These are phyloP conservation scores for Fusarium pseudoanthophilum DNA, from an alignment of 2,329 filamentous ascomycete species.

Conservation along the genomic window DNA sequence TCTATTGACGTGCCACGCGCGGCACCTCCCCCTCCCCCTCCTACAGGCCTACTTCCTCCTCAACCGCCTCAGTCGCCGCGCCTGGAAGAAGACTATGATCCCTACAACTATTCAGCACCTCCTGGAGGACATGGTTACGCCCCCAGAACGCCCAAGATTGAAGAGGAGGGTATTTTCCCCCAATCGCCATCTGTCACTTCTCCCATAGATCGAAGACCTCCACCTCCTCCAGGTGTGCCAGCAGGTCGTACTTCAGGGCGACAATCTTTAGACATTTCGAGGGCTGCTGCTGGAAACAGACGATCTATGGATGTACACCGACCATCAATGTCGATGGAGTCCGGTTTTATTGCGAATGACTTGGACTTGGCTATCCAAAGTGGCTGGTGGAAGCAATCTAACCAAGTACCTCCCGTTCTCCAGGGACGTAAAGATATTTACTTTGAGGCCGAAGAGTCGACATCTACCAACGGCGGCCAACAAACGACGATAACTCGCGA, in stretches of 20 bases:
- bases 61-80: slow-evolving; percentile 48
- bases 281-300: slow-evolving; percentile 55
- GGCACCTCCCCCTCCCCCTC: slow-evolving; percentile 75
- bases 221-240: slow-evolving; percentile 53
- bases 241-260: slow-evolving; percentile 42
- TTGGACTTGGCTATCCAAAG: slow-evolving; percentile 79
- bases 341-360: slow-evolving; percentile 88
- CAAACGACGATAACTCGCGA: slow-evolving; percentile 80
- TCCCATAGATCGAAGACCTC: slow-evolving; percentile 59
- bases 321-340: slow-evolving; percentile 78
- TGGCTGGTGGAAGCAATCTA: slow-evolving; percentile 88
- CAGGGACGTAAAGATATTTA: slow-evolving; percentile 86
- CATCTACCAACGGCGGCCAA: slow-evolving; percentile 74
- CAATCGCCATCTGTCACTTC: slow-evolving; percentile 58
- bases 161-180: slow-evolving; percentile 61
- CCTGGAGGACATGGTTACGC: slow-evolving; percentile 46
- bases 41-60: slow-evolving; percentile 69
- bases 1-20: slow-evolving; percentile 78
- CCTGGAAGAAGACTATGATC: slow-evolving; percentile 76
- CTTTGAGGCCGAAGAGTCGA: slow-evolving; percentile 83
- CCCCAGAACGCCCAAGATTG: slow-evolving; percentile 53
- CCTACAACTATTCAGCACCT: slow-evolving; percentile 64
- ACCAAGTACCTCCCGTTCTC: slow-evolving; percentile 81
- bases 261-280: slow-evolving; percentile 52
- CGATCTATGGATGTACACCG: slow-evolving; percentile 80